These are phyloP conservation scores for Saturnispora saitoi DNA, from an alignment of 805 yeast genomes.

Conservation along the genomic window DNA sequence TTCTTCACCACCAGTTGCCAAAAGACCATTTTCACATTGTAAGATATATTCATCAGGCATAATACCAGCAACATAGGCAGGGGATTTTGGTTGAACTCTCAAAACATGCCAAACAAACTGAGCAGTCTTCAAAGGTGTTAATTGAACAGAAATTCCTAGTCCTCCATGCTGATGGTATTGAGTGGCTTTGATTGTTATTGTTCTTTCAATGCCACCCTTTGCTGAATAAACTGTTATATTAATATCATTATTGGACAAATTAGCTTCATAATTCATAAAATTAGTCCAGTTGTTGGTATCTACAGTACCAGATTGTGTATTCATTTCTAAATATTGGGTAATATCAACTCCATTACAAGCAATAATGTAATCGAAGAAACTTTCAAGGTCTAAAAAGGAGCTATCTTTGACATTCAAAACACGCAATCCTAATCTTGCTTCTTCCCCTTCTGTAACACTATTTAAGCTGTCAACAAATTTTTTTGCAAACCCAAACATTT, in stretches of 20 bases:
- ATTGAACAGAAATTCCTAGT: constrained; percentile 63
- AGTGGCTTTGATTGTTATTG: constrained; percentile 19
- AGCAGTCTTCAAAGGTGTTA: constrained; percentile 67
- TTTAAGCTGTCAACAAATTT: constrained; percentile 39
- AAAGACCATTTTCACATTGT: constrained; percentile 60
- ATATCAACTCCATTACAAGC: constrained; percentile 55
- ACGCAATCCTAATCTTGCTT: constrained; percentile 42
- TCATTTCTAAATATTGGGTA: constrained; percentile 22
- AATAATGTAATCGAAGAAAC: constrained; percentile 84
- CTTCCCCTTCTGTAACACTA: constrained; percentile 18
- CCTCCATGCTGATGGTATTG: constrained; percentile 18
- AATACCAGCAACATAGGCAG: constrained; percentile 77
- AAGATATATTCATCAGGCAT: constrained; percentile 84
- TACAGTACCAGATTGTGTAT: constrained; percentile 14
- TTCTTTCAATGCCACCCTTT: constrained; percentile 61
- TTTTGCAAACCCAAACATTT: constrained; percentile 59
- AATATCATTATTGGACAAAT: constrained; percentile 26
- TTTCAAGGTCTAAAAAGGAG: constrained; percentile 50
- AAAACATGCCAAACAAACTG: constrained; percentile 85
- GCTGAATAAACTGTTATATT: constrained; percentile 74
- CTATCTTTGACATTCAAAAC: constrained; percentile 40
- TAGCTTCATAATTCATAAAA: constrained; percentile 23
- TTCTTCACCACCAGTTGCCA: constrained; percentile 83
- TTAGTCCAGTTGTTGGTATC: constrained; percentile 19
- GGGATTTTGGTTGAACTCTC: constrained; percentile 62